Conservation (phyloP, 108 stramenopile genomes). For the Heterococcus sp. region DNA sequence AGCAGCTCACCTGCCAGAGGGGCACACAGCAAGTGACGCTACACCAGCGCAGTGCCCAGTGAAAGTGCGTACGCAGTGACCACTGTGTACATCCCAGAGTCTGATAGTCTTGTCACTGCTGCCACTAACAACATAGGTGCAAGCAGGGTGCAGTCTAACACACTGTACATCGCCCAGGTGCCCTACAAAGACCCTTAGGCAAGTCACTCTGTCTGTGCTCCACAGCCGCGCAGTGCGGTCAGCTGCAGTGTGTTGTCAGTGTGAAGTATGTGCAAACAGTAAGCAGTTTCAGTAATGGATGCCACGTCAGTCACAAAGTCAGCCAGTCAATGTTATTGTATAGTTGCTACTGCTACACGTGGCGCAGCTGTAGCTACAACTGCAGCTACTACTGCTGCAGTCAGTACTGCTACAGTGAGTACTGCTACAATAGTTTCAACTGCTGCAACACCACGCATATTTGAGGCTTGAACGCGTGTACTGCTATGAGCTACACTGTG, state of each 20-base stretch:
- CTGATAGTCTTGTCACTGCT: slow-evolving; percentile 84
- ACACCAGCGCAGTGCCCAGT: slow-evolving; percentile 58
- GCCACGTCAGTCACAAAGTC: too few species aligned
- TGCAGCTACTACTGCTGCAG: too few species aligned
- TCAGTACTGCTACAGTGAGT: too few species aligned
- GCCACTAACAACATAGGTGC: slow-evolving; percentile 86
- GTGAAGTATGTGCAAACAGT: too few species aligned
- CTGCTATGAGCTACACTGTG: too few species aligned
- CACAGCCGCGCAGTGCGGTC: slow-evolving; percentile 89
- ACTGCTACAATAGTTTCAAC: too few species aligned
- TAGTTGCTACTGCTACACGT: too few species aligned
- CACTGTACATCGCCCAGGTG: slow-evolving; percentile 81
- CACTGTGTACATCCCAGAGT: slow-evolving; percentile 89
- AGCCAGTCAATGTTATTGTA: too few species aligned
- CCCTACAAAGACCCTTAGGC: slow-evolving; percentile 84
- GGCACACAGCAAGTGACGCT: slow-evolving; percentile 17
- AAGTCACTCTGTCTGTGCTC: slow-evolving; percentile 78
- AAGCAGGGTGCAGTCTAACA: slow-evolving; percentile 80
- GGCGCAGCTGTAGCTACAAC: too few species aligned
- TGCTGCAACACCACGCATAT: too few species aligned
- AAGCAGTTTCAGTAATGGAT: too few species aligned
- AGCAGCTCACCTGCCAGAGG: slow-evolving; percentile 19
- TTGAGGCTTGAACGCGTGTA: too few species aligned
- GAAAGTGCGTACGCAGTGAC: slow-evolving; percentile 74
- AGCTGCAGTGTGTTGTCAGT: slow-evolving; percentile 50